phyloP scores from a whole-genome alignment of 805 yeast species.

The Saccharomycopsis javanensis region DNA sequence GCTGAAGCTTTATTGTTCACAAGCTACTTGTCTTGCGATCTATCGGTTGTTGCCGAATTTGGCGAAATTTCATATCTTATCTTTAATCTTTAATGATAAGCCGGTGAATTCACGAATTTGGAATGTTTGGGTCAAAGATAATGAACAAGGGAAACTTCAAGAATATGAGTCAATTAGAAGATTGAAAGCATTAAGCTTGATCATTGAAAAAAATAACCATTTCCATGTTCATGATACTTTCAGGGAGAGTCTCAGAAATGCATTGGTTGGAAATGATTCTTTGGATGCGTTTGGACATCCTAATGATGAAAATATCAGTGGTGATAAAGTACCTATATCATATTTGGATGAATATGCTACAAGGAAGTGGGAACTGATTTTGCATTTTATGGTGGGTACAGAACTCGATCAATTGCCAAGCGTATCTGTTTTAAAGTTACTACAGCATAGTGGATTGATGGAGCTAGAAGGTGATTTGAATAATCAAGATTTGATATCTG shows the following conservation, averaged over 20 bases:
- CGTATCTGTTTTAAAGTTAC: conserved; percentile 66
- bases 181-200: conserved; percentile 63
- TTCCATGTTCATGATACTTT: conserved; percentile 63
- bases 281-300: conserved; percentile 67
- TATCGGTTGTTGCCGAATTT: conserved; percentile 79
- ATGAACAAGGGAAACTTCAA: conserved; percentile 33
- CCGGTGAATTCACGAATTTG: conserved; percentile 59
- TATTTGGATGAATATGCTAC: conserved; percentile 75
- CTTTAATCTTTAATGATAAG: conserved; percentile 72
- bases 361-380: conserved; percentile 85
- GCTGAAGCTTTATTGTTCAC: conserved; percentile 68
- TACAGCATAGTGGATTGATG: conserved; percentile 81
- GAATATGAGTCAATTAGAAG: conserved; percentile 72
- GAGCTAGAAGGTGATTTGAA: conserved; percentile 37
- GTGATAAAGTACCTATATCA: conserved; percentile 47
- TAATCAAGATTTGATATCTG: background rate
- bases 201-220: conserved; percentile 46
- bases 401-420: conserved; percentile 62
- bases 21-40: conserved; percentile 93
- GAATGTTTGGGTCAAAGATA: conserved; percentile 65
- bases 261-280: conserved; percentile 69
- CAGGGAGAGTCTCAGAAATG: conserved; percentile 64
- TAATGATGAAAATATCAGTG: conserved; percentile 28
- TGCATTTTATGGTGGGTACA: conserved; percentile 97
- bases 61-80: conserved; percentile 82